Evolutionary conservation across 495 filamentous ascomycete species (phyloP).

Genomic region (Penicillium salamii): DNA sequence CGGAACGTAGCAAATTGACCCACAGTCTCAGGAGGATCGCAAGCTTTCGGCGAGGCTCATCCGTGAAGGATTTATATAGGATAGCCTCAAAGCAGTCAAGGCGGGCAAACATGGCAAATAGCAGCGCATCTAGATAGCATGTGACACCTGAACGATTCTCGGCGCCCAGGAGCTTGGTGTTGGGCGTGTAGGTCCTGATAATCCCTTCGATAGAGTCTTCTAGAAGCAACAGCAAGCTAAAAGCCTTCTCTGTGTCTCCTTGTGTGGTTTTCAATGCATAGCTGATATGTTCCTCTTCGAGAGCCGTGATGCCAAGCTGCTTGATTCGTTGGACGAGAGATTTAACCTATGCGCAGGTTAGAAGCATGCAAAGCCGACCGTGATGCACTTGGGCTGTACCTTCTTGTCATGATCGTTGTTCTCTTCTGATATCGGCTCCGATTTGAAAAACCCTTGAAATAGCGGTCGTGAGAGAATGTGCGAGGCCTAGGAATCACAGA

Average conservation of each 20-base stretch:
- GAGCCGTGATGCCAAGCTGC: conserved; percentile 31
- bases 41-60: conserved; percentile 67
- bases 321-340: conserved; percentile 30
- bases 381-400: conserved; percentile 17
- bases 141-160: conserved; percentile 83
- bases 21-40: conserved; percentile 76
- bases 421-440: conserved; percentile 17
- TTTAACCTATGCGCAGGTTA: conserved; percentile 32
- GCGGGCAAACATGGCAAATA: conserved; percentile 95
- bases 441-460: conserved; percentile 35
- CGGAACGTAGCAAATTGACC: conserved; percentile 87
- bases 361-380: neutral
- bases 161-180: conserved; percentile 74
- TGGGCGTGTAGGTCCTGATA: conserved; percentile 67
- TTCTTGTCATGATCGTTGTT: conserved; percentile 38
- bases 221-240: conserved; percentile 70
- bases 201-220: conserved; percentile 79
- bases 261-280: conserved; percentile 65
- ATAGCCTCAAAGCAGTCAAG: conserved; percentile 90
- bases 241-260: conserved; percentile 70
- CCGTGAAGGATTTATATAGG: conserved; percentile 64
- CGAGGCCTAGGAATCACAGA: conserved; percentile 14
- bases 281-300: conserved; percentile 54
- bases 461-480: conserved; percentile 27
- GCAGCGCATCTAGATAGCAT: conserved; percentile 87